Percentiles rank a stretch among this genome's conserved stretches.
These are phyloP conservation scores for Hypoxylon sp. DNA, from an alignment of 2,329 filamentous ascomycete genomes.

Conservation along the genomic window DNA sequence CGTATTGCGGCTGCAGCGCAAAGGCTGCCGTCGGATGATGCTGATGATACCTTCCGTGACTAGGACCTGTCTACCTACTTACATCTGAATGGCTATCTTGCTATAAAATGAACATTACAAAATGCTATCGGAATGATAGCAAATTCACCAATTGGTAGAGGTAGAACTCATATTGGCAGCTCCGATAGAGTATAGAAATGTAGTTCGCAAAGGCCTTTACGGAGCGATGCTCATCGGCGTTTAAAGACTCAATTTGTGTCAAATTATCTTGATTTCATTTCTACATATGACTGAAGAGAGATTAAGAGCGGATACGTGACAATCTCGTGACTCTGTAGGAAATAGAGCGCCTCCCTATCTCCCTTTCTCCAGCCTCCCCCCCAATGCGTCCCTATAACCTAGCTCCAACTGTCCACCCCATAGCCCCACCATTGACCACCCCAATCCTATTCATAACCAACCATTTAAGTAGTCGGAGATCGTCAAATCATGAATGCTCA, in stretches of 20 bases:
- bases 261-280: constrained; percentile 9
- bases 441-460: constrained; percentile 7
- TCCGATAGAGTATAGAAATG: not conserved
- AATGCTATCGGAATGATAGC: not conserved
- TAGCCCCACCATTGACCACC: constrained; percentile 7
- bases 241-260: not conserved
- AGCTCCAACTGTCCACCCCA: constrained; percentile 9
- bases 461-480: constrained; percentile 7
- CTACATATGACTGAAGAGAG: constrained; percentile 22
- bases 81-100: not conserved
- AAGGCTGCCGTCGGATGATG: constrained; percentile 39
- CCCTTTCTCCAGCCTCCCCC: constrained; percentile 9
- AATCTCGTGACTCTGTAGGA: constrained; percentile 40
- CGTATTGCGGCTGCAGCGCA: constrained; percentile 15
- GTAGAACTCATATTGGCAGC: not conserved
- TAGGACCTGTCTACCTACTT: constrained; percentile 6
- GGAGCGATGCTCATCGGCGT: not conserved
- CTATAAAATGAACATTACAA: not conserved
- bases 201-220: not conserved
- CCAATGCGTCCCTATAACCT: constrained; percentile 4
- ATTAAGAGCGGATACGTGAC: constrained; percentile 28
- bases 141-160: not conserved
- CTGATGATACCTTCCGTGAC: constrained; percentile 37
- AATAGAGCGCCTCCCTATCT: constrained; percentile 28
- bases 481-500: constrained; percentile 26